Evolutionary conservation across 805 yeast genomes (phyloP).

Genomic region (Schizosaccharomyces osmophilus): DNA sequence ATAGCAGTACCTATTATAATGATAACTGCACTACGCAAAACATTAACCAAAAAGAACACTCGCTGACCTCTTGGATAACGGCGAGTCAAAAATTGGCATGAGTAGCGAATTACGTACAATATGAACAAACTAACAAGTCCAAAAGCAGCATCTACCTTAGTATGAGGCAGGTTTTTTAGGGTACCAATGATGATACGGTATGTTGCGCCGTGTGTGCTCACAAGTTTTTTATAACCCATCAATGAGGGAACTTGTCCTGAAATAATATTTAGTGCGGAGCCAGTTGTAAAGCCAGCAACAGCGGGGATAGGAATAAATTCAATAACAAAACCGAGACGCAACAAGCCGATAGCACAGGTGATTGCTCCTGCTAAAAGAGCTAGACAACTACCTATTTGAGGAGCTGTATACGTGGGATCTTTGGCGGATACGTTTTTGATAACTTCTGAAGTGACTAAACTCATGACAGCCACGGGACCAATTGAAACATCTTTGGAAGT

Average conservation of each 20-base stretch:
- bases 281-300: constrained; percentile 83
- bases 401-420: constrained; percentile 27
- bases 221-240: constrained; percentile 41
- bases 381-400: constrained; percentile 55
- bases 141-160: constrained; percentile 67
- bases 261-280: constrained; percentile 67
- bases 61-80: constrained; percentile 34
- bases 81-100: constrained; percentile 34
- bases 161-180: constrained; percentile 41
- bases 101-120: constrained; percentile 48
- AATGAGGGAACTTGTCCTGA: constrained; percentile 70
- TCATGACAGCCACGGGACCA: constrained; percentile 95
- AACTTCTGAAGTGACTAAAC: constrained; percentile 59
- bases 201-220: constrained; percentile 50
- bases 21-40: constrained; percentile 59
- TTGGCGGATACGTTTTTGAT: constrained; percentile 35
- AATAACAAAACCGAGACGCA: constrained; percentile 66
- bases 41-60: constrained; percentile 28
- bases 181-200: constrained; percentile 47
- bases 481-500: constrained; percentile 87
- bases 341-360: constrained; percentile 56
- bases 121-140: constrained; percentile 53
- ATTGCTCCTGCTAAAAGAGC: constrained; percentile 69
- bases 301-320: constrained; percentile 82
- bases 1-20: constrained; percentile 63